Percentiles rank a stretch among this genome's conserved stretches.
phyloP scores from a whole-genome alignment of 495 filamentous ascomycete genomes.

The Jackrogersella minutella region DNA sequence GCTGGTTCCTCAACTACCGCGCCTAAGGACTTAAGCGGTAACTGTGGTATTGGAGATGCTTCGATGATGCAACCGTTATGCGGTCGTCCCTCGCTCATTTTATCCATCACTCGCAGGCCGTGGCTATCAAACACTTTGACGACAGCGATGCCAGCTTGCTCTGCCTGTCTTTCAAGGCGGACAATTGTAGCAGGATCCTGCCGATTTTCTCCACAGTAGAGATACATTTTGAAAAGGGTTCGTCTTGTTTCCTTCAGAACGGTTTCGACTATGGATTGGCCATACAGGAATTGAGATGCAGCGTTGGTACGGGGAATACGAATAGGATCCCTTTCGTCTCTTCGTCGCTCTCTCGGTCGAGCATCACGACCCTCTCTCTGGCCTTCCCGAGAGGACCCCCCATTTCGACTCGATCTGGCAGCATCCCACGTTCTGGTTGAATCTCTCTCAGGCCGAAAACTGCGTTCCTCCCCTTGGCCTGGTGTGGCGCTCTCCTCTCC shows the following conservation, averaged over 20 bases:
- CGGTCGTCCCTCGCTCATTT: slow-evolving; percentile 80
- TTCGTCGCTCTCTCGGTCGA: background rate
- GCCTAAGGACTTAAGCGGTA: slow-evolving; percentile 70
- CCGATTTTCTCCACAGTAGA: slow-evolving; percentile 66
- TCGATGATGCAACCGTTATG: slow-evolving; percentile 94
- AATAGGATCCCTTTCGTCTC: slow-evolving; percentile 47
- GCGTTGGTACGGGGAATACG: slow-evolving; percentile 82
- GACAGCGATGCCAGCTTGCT: slow-evolving; percentile 59
- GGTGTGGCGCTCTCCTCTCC: too few relatives aligned
- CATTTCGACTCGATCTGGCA: background rate
- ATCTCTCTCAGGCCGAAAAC: too few relatives aligned
- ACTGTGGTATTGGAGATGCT: slow-evolving; percentile 78
- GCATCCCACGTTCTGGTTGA: background rate
- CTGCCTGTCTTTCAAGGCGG: slow-evolving; percentile 66
- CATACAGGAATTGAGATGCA: slow-evolving; percentile 91
- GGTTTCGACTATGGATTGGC: slow-evolving; percentile 79
- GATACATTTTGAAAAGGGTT: slow-evolving; percentile 84
- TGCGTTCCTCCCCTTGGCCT: too few relatives aligned
- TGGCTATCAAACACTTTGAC: slow-evolving; percentile 57
- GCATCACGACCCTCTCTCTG: background rate
- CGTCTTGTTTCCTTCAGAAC: slow-evolving; percentile 74
- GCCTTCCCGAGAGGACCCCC: background rate
- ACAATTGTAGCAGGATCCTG: slow-evolving; percentile 50
- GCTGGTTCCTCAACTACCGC: slow-evolving; percentile 50
- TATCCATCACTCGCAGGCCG: slow-evolving; percentile 74